Conservation (phyloP, 1,284 basidiomycete species). For the Dichomitus squalens region DNA sequence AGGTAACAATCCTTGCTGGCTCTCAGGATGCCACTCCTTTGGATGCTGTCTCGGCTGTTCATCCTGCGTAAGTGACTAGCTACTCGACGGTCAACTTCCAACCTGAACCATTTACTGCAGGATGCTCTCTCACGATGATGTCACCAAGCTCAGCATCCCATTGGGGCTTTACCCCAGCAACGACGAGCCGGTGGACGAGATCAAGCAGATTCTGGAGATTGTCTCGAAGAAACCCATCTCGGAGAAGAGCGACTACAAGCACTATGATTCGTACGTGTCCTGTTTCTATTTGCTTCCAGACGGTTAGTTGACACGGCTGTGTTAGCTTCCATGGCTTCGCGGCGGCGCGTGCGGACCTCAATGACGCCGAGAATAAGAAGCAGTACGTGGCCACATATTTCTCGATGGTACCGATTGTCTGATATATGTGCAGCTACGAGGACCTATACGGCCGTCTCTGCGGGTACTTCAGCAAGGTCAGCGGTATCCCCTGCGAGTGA, state of each 20-base stretch:
- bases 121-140: slow-evolving; percentile 60
- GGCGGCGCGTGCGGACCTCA: slow-evolving; percentile 67
- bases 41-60: slow-evolving; percentile 52
- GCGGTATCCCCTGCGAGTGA: slow-evolving; percentile 12
- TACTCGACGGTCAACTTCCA: not conserved
- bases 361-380: slow-evolving; percentile 63
- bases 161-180: slow-evolving; percentile 62
- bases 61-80: slow-evolving; percentile 50
- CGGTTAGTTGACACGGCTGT: slow-evolving; percentile 10
- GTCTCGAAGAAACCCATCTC: slow-evolving; percentile 55
- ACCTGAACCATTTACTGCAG: slow-evolving; percentile 30
- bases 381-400: slow-evolving; percentile 42
- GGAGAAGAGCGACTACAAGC: slow-evolving; percentile 55
- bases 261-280: slow-evolving; percentile 51
- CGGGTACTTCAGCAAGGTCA: slow-evolving; percentile 47
- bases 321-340: slow-evolving; percentile 72
- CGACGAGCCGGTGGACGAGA: slow-evolving; percentile 61
- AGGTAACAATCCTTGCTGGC: slow-evolving; percentile 49
- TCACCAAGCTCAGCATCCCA: slow-evolving; percentile 53
- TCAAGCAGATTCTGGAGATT: slow-evolving; percentile 42
- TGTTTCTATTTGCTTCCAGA: not conserved
- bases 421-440: slow-evolving; percentile 45
- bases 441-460: slow-evolving; percentile 62
- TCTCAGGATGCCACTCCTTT: slow-evolving; percentile 41
- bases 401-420: not conserved